These are phyloP conservation scores for Phlyctochytrium arcticum DNA, from an alignment of 192 early-diverging fungal species.

Conservation along the genomic window DNA sequence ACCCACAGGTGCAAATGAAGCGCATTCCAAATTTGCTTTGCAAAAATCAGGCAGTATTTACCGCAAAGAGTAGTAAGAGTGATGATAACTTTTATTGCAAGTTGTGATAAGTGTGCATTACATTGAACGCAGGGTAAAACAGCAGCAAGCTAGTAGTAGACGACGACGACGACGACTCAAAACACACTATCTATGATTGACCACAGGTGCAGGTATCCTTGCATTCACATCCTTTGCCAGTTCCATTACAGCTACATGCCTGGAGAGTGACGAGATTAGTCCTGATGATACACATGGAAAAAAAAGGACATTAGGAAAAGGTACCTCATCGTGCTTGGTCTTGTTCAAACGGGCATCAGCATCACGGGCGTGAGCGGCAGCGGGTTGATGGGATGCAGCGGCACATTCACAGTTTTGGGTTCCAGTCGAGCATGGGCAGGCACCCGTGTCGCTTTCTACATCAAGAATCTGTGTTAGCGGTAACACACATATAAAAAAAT, in stretches of 20 bases:
- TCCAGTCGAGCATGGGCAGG: not conserved
- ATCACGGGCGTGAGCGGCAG: not conserved
- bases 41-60: too few species aligned
- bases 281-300: not conserved
- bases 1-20: too few species aligned
- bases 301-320: not conserved
- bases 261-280: not conserved
- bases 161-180: too few species aligned
- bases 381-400: not conserved
- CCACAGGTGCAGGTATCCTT: slow-evolving; percentile 24
- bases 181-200: slow-evolving; percentile 7
- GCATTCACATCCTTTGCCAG: slow-evolving; percentile 22
- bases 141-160: too few species aligned
- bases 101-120: too few species aligned
- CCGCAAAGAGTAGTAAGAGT: too few species aligned
- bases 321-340: not conserved
- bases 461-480: not conserved
- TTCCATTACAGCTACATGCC: slow-evolving; percentile 16
- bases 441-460: not conserved
- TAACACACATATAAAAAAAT: not conserved
- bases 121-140: too few species aligned
- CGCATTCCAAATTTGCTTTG: too few species aligned
- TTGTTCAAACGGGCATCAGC: not conserved
- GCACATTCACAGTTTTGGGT: not conserved
- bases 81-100: too few species aligned